Evolutionary conservation across 768 basidiomycete species (phyloP).

Genomic region (Phanerochaete sordida): DNA sequence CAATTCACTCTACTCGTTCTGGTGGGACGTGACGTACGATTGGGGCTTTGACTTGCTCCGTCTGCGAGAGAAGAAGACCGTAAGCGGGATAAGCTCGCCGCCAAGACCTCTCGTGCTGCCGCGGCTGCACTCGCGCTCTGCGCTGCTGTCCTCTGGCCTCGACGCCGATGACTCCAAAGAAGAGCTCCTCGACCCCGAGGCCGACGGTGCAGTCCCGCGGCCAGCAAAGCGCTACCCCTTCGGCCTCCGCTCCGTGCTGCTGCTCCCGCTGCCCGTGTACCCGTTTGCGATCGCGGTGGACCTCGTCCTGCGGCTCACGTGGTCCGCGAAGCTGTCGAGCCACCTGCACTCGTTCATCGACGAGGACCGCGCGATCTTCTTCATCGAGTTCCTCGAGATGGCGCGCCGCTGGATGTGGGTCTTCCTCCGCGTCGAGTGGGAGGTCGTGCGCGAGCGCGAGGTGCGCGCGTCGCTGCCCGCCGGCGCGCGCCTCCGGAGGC

Average conservation of each 20-base stretch:
- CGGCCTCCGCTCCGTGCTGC: slow-evolving; percentile 71
- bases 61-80: slow-evolving; percentile 10
- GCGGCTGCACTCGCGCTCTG: slow-evolving; percentile 37
- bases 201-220: background rate
- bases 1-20: slow-evolving; percentile 95
- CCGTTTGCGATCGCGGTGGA: slow-evolving; percentile 81
- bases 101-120: slow-evolving; percentile 44
- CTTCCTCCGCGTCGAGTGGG: slow-evolving; percentile 96
- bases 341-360: slow-evolving; percentile 82
- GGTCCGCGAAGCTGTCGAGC: slow-evolving; percentile 87
- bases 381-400: slow-evolving; percentile 88
- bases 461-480: slow-evolving; percentile 9
- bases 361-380: slow-evolving; percentile 80
- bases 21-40: slow-evolving; percentile 99
- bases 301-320: slow-evolving; percentile 85
- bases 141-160: slow-evolving; percentile 18
- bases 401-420: slow-evolving; percentile 97
- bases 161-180: slow-evolving; percentile 4
- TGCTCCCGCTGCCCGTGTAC: slow-evolving; percentile 82
- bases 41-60: slow-evolving; percentile 85
- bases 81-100: slow-evolving; percentile 16
- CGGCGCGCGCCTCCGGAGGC: slow-evolving; percentile 7
- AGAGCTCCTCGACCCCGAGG: background rate
- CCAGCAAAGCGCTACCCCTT: slow-evolving; percentile 41
- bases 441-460: slow-evolving; percentile 59